A percentile compares a stretch with the other conserved stretches of the same genome.
These are phyloP conservation scores for Populus hybrid DNA, from an alignment of 441 rosid genomes.

Conservation along the genomic window DNA sequence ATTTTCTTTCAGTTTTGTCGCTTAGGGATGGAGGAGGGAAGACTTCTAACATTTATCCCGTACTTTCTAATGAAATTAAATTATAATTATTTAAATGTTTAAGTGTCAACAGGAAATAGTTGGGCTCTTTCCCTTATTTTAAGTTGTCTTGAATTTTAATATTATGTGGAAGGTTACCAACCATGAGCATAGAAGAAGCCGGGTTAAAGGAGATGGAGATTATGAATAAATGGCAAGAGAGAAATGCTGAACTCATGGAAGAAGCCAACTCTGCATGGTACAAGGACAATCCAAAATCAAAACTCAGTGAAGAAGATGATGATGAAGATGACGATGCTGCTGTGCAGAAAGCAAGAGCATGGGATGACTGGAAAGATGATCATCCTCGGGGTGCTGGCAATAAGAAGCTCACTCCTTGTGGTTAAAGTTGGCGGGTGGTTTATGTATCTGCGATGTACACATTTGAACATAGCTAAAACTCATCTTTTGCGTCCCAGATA, in stretches of 20 bases:
- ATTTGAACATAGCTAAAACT: background rate
- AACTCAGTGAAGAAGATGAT: conserved; percentile 47
- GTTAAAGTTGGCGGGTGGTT: conserved; percentile 34
- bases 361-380: conserved; percentile 96
- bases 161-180: conserved; percentile 64
- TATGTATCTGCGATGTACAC: background rate
- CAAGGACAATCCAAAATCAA: conserved; percentile 48
- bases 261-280: conserved; percentile 88
- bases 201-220: conserved; percentile 88
- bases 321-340: conserved; percentile 76
- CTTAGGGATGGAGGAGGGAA: background rate
- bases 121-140: background rate
- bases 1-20: background rate
- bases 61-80: background rate
- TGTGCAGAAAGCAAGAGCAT: conserved; percentile 72
- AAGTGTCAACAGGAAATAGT: background rate
- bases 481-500: background rate
- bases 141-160: background rate
- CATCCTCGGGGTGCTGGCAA: conserved; percentile 97
- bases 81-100: background rate
- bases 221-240: conserved; percentile 92
- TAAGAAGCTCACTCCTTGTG: conserved; percentile 94
- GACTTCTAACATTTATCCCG: background rate
- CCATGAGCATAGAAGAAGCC: conserved; percentile 98
- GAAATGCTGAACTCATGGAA: conserved; percentile 65